phyloP scores from a whole-genome alignment of 176 grass and related monocot species.

The Secale cereale region DNA sequence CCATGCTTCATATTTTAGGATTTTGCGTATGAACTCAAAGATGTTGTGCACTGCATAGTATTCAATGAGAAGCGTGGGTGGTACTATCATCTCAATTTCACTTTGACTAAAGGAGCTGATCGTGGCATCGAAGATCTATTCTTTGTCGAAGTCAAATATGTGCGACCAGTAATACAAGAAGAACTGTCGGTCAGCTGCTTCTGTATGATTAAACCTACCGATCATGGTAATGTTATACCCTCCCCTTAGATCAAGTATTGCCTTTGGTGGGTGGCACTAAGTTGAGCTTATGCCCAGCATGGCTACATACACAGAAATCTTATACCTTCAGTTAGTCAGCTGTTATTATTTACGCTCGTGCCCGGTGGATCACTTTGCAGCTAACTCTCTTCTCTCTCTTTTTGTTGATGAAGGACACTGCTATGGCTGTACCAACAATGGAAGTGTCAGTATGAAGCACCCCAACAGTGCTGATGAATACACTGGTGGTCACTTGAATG shows the following conservation, averaged over 20 bases:
- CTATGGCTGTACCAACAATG: neutral
- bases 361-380: neutral
- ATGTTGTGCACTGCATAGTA: neutral
- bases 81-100: slow-evolving; percentile 33
- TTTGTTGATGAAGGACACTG: neutral
- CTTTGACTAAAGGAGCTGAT: slow-evolving; percentile 10
- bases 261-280: neutral
- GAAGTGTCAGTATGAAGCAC: slow-evolving; percentile 1
- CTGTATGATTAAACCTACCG: neutral
- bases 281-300: neutral
- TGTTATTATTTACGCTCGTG: neutral
- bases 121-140: neutral
- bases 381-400: neutral
- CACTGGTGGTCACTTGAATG: neutral
- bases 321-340: neutral
- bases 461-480: neutral
- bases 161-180: neutral
- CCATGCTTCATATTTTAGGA: neutral
- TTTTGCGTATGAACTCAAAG: slow-evolving; percentile 8
- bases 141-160: slow-evolving; percentile 21
- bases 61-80: neutral
- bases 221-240: neutral
- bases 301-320: neutral
- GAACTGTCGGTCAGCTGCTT: slow-evolving; percentile 8
- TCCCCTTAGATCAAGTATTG: neutral